phyloP scores from a whole-genome alignment of 192 early-diverging fungal species.

The Coemansia sp. region DNA sequence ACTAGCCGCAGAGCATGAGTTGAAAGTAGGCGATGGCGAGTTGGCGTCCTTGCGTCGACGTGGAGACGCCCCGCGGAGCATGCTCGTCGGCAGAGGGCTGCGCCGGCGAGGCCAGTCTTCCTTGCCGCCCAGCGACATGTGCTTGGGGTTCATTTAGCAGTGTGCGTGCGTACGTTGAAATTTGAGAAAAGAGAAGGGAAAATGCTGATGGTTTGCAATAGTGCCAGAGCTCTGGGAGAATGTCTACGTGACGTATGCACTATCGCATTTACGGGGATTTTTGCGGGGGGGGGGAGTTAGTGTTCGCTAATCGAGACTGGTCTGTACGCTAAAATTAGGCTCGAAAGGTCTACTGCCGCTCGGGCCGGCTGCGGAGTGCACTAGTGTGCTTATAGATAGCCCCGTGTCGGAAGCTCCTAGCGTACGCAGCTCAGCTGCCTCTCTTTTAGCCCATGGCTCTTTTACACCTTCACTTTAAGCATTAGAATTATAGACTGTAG shows the following conservation, averaged over 20 bases:
- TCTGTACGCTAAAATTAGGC: not conserved
- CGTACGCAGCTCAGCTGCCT: not conserved
- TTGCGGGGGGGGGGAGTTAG: not conserved
- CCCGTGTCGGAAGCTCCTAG: not conserved
- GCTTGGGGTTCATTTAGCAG: not conserved
- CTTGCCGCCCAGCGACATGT: constrained; percentile 4
- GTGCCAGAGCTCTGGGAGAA: not conserved
- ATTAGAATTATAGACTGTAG: too few species aligned
- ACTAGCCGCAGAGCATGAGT: not conserved
- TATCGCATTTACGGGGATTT: too few species aligned
- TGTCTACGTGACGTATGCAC: not conserved
- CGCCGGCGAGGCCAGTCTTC: constrained; percentile 38
- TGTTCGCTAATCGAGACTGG: not conserved
- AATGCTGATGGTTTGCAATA: not conserved
- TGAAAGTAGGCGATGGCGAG: not conserved
- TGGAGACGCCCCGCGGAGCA: constrained; percentile 17
- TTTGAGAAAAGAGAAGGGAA: not conserved
- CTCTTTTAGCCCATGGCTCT: not conserved
- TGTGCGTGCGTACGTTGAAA: not conserved
- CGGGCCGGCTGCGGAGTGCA: not conserved
- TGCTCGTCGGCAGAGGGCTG: constrained; percentile 29
- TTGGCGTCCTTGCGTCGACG: constrained; percentile 15
- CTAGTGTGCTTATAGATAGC: constrained; percentile 2
- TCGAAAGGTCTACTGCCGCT: not conserved
- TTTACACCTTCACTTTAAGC: not conserved